phyloP scores from a whole-genome alignment of 306 rosid genomes.

The Acacia acuminata region DNA sequence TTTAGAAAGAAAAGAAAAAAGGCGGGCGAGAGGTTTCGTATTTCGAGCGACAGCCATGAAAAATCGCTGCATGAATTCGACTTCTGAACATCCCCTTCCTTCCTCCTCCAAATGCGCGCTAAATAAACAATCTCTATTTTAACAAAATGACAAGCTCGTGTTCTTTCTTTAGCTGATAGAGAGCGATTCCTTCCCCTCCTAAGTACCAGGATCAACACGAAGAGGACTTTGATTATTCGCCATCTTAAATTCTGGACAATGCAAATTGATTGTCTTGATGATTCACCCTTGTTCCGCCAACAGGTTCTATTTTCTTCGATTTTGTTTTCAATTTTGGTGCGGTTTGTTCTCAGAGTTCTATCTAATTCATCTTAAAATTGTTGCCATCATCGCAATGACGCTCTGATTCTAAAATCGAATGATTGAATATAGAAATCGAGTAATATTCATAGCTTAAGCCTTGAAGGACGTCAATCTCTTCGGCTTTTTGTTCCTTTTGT shows the following conservation, averaged over 20 bases:
- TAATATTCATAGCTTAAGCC: not conserved
- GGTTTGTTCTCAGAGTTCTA: not conserved
- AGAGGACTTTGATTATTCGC: not conserved
- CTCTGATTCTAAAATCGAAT: not conserved
- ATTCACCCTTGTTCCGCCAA: constrained; percentile 62
- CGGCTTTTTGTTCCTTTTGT: not conserved
- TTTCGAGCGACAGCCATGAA: constrained; percentile 48
- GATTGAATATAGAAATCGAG: not conserved
- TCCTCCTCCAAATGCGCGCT: constrained; percentile 47
- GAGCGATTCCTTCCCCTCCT: constrained; percentile 15
- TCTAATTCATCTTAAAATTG: not conserved
- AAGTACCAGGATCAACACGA: not conserved
- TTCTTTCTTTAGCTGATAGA: not conserved
- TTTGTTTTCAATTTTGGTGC: not conserved
- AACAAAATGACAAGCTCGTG: not conserved
- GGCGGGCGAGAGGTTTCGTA: not conserved
- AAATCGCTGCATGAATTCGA: constrained; percentile 32
- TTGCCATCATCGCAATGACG: not conserved
- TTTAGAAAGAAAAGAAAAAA: not conserved
- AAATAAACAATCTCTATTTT: constrained; percentile 25
- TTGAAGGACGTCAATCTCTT: not conserved
- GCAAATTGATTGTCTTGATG: constrained; percentile 48
- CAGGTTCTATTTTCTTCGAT: constrained; percentile 43
- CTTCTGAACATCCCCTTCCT: constrained; percentile 25
- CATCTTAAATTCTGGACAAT: constrained; percentile 16